phyloP scores from a whole-genome alignment of 768 basidiomycete genomes.

The Lentinula raphanica region DNA sequence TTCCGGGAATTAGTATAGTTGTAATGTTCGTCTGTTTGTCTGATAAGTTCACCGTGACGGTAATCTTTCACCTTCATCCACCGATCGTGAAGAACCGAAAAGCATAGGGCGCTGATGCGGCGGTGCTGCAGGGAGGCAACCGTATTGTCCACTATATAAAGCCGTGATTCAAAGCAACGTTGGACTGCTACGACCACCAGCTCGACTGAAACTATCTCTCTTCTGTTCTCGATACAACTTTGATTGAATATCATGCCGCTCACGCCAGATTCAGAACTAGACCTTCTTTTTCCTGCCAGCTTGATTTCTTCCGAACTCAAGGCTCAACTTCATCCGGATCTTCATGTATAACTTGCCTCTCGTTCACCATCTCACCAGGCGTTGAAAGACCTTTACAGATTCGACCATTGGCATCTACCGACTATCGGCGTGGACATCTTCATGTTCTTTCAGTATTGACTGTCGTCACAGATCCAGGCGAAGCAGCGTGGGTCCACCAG shows the following conservation, averaged over 20 bases:
- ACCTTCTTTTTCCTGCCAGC: conserved; percentile 71
- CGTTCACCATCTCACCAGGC: neutral
- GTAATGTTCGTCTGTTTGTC: too few species aligned
- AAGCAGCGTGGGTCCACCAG: conserved; percentile 62
- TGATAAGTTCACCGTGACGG: too few species aligned
- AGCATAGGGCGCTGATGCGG: too few species aligned
- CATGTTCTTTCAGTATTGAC: conserved; percentile 72
- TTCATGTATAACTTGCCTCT: conserved; percentile 50
- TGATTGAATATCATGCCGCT: too few species aligned
- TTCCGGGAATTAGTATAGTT: too few species aligned
- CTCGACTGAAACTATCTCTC: too few species aligned
- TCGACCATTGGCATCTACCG: conserved; percentile 85
- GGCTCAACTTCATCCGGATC: conserved; percentile 52
- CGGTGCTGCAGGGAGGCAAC: too few species aligned
- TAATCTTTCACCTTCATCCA: too few species aligned
- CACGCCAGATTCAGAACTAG: conserved; percentile 61
- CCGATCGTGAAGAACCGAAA: too few species aligned
- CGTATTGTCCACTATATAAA: neutral
- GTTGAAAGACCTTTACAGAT: conserved; percentile 44
- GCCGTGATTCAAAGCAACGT: too few species aligned
- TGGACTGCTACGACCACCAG: neutral
- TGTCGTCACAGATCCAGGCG: conserved; percentile 60
- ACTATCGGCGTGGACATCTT: conserved; percentile 80
- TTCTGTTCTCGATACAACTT: too few species aligned
- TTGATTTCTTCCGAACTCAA: conserved; percentile 66